Percentiles rank a stretch among this genome's conserved stretches.
Conservation (phyloP, 768 basidiomycete species). For the Xerocomus brunneocitrinus region DNA sequence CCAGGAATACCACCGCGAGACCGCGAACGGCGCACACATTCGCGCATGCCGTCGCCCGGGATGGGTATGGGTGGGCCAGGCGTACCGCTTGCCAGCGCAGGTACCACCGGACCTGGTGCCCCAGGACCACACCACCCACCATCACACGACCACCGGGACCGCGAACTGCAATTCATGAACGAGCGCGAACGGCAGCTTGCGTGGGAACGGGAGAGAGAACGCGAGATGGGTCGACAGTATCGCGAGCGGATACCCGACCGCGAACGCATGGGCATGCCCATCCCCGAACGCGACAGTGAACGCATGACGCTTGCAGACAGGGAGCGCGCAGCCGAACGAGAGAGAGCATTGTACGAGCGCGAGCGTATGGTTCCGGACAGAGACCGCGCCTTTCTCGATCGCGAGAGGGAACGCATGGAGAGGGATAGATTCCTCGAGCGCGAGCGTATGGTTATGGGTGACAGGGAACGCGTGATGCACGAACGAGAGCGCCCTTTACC, state of each 20-base stretch:
- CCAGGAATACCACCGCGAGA: constrained; percentile 24
- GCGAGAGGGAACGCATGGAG: constrained; percentile 22
- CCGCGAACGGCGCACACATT: constrained; percentile 26
- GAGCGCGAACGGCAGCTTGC: constrained; percentile 25
- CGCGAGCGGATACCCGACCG: constrained; percentile 26
- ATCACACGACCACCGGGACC: constrained; percentile 25
- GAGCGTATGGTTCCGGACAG: constrained; percentile 19
- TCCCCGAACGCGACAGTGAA: constrained; percentile 22
- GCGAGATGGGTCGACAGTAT: constrained; percentile 26
- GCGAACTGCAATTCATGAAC: constrained; percentile 17
- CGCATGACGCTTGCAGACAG: constrained; percentile 16
- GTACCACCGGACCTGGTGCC: constrained; percentile 17
- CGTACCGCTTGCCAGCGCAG: neutral
- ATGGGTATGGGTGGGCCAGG: constrained; percentile 7
- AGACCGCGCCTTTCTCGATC: constrained; percentile 21
- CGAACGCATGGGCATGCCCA: constrained; percentile 17
- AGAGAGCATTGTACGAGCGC: constrained; percentile 21
- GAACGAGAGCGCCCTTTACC: constrained; percentile 20
- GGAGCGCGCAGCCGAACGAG: constrained; percentile 23
- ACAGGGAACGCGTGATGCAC: constrained; percentile 22
- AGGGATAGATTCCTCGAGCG: constrained; percentile 24
- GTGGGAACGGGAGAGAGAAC: constrained; percentile 27
- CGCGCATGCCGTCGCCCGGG: constrained; percentile 25
- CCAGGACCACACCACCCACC: constrained; percentile 19
- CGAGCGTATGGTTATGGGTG: constrained; percentile 21